phyloP scores from a whole-genome alignment of 1,284 basidiomycete species.

The Exsudoporus floridanus region DNA sequence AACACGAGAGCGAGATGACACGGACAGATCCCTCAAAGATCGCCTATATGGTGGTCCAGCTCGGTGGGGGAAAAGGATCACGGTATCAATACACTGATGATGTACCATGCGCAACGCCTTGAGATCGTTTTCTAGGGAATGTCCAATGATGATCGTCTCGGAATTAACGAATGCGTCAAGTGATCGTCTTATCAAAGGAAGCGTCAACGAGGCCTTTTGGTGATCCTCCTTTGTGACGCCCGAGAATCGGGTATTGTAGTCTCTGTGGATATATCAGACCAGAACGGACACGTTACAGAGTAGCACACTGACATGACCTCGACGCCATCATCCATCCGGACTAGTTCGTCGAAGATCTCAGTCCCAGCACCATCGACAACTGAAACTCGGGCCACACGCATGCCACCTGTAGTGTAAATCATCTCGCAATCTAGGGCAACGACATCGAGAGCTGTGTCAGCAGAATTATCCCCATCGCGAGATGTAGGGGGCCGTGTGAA shows the following conservation, averaged over 20 bases:
- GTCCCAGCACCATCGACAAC: constrained; percentile 75
- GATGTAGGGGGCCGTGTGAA: constrained; percentile 39
- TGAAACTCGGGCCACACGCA: constrained; percentile 84
- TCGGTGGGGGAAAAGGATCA: constrained; percentile 78
- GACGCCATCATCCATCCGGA: constrained; percentile 76
- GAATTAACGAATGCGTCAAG: constrained; percentile 71
- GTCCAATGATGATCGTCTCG: constrained; percentile 82
- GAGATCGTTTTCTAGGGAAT: constrained; percentile 87
- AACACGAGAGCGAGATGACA: background rate
- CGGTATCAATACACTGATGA: constrained; percentile 79
- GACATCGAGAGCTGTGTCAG: constrained; percentile 59
- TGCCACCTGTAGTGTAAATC: constrained; percentile 87
- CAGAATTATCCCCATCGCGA: constrained; percentile 11
- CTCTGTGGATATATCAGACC: constrained; percentile 48
- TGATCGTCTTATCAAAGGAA: constrained; percentile 63
- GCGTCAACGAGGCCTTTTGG: constrained; percentile 59
- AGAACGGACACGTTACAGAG: background rate
- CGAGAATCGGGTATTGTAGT: constrained; percentile 89
- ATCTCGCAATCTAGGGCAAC: constrained; percentile 91
- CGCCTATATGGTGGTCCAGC: constrained; percentile 77
- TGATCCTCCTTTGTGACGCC: constrained; percentile 71
- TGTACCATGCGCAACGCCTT: constrained; percentile 85
- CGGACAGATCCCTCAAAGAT: constrained; percentile 78
- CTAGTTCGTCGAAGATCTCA: constrained; percentile 78
- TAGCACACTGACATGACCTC: constrained; percentile 65